Percentiles rank a stretch among this genome's conserved stretches.
Conservation (phyloP, 2,329 filamentous ascomycete genomes). For the Raffaelea arxii region DNA sequence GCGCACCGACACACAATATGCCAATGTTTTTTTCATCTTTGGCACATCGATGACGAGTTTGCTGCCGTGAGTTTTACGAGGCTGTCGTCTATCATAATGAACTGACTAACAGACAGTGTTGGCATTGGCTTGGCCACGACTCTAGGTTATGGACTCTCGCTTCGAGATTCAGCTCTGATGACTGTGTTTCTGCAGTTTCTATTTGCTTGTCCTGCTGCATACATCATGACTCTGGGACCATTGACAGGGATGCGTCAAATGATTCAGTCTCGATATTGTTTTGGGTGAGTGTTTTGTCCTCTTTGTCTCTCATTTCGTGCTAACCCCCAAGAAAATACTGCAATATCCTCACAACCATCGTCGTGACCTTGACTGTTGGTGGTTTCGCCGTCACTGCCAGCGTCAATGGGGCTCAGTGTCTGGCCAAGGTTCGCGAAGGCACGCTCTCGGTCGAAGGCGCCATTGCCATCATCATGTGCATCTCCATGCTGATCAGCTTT, state of each 20-base stretch:
- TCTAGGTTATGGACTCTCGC: constrained; percentile 32
- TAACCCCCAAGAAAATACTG: constrained; percentile 15
- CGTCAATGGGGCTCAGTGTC: constrained; percentile 49
- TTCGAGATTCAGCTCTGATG: constrained; percentile 47
- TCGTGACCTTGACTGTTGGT: constrained; percentile 52
- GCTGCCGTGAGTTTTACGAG: constrained; percentile 24
- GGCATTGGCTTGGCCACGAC: constrained; percentile 43
- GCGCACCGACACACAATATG: constrained; percentile 28
- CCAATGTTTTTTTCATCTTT: constrained; percentile 38
- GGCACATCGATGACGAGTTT: constrained; percentile 38
- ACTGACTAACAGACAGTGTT: constrained; percentile 38
- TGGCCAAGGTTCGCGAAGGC: no score
- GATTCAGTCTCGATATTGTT: constrained; percentile 54
- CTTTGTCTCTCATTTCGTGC: neutral
- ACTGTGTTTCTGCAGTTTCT: constrained; percentile 56
- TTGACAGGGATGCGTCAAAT: constrained; percentile 57
- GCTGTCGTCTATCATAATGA: neutral
- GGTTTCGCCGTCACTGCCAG: constrained; percentile 53
- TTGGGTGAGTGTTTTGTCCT: constrained; percentile 31
- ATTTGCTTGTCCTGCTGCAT: constrained; percentile 43
- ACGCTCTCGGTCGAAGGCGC: constrained; percentile 41
- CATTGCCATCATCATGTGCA: constrained; percentile 41
- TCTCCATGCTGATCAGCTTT: constrained; percentile 9
- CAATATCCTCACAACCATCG: constrained; percentile 46
- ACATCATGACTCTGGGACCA: constrained; percentile 47